Evolutionary conservation across 495 filamentous ascomycete genomes (phyloP).

Genomic region (Aspergillus leporis): DNA sequence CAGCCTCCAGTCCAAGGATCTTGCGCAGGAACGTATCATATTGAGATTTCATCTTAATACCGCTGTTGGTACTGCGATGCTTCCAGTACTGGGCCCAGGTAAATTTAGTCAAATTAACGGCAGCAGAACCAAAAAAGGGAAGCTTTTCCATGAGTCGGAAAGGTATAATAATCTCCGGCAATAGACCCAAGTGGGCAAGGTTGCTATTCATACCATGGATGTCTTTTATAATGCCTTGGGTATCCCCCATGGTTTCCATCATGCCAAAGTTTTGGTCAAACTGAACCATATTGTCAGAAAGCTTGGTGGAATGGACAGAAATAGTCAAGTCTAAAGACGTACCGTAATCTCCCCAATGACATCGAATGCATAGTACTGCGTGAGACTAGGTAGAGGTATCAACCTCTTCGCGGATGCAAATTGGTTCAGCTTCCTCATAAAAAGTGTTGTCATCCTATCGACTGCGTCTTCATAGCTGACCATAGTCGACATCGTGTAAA

Average conservation of each 20-base stretch:
- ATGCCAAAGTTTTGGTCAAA: slow-evolving; percentile 4
- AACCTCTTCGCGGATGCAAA: neutral
- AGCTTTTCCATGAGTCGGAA: neutral
- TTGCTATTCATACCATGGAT: neutral
- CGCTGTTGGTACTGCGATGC: neutral
- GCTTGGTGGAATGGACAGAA: too few relatives aligned
- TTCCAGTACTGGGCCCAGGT: neutral
- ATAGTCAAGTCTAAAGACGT: neutral
- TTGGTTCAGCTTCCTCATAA: neutral
- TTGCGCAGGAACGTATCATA: neutral
- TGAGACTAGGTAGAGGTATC: neutral
- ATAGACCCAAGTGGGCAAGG: neutral
- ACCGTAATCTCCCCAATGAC: neutral
- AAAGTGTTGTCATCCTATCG: neutral
- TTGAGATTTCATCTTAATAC: neutral
- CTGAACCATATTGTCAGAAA: too few relatives aligned
- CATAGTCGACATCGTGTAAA: neutral
- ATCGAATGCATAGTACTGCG: neutral
- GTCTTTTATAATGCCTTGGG: neutral
- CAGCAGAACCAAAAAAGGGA: neutral
- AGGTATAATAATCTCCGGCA: neutral
- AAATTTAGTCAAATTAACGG: neutral
- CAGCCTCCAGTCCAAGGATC: neutral
- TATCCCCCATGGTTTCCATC: neutral
- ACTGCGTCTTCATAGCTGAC: neutral